These are phyloP conservation scores for Litsea cubeba DNA, from an alignment of 164 flowering plant species.

Conservation along the genomic window DNA sequence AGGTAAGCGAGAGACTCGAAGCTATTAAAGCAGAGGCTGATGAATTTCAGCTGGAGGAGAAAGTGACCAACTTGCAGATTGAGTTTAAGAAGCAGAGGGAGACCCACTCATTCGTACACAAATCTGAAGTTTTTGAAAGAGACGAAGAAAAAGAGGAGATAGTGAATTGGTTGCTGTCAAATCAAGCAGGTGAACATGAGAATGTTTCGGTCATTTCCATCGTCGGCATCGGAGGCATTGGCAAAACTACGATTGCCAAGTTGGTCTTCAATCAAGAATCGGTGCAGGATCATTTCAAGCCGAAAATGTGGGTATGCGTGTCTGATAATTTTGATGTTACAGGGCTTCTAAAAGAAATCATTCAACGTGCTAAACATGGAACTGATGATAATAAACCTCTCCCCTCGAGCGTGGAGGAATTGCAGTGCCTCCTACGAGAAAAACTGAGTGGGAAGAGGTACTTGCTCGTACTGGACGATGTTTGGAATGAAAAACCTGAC, in stretches of 20 bases:
- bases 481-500: too few species aligned
- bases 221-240: slow-evolving; percentile 10
- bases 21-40: not conserved
- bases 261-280: not conserved
- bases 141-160: not conserved
- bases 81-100: not conserved
- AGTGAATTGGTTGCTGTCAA: not conserved
- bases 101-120: not conserved
- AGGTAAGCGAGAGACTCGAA: not conserved
- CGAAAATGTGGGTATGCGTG: slow-evolving; percentile 4
- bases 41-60: not conserved
- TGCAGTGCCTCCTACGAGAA: too few species aligned
- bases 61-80: not conserved
- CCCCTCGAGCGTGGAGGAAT: too few species aligned
- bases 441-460: too few species aligned
- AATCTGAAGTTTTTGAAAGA: not conserved
- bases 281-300: not conserved
- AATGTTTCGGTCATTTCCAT: slow-evolving; percentile 1
- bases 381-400: too few species aligned
- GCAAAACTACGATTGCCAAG: slow-evolving; percentile 11
- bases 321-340: not conserved
- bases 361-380: too few species aligned
- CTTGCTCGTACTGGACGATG: too few species aligned
- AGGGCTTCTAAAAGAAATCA: not conserved
- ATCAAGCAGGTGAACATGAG: too few species aligned